Percentiles rank a stretch among this genome's conserved stretches.
phyloP scores from a whole-genome alignment of 106 monocot species.

The Dendrobium catenatum region DNA sequence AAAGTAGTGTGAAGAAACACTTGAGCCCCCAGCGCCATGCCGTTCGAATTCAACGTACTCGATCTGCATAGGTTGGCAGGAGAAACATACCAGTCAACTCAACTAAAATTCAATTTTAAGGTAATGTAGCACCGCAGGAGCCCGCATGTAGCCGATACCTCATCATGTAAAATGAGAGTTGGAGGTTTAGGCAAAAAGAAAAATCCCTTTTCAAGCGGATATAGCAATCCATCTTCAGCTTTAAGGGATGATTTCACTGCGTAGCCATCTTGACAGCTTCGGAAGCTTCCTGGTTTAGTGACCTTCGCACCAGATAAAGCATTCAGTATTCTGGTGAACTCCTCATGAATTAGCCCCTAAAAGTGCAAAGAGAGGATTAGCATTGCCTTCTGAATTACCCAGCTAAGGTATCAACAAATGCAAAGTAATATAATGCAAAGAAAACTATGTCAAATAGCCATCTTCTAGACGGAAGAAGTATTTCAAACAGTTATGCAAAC shows the following conservation, averaged over 20 bases:
- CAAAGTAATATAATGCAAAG: neutral
- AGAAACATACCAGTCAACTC: neutral
- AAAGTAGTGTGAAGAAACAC: constrained; percentile 97
- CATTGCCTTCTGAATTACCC: neutral
- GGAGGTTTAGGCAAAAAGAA: constrained; percentile 99
- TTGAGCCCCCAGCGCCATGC: constrained; percentile 97
- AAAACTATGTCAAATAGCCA: neutral
- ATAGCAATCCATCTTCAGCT: constrained; percentile 96
- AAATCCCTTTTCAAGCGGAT: constrained; percentile 98
- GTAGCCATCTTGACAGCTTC: constrained; percentile 95
- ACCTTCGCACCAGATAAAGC: constrained; percentile 93
- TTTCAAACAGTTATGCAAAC: too few relatives aligned
- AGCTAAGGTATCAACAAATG: neutral
- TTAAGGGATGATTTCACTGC: constrained; percentile 99
- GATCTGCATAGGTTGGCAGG: constrained; percentile 37
- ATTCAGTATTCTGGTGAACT: constrained; percentile 78
- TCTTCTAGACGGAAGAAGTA: neutral
- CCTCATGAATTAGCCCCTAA: constrained; percentile 89
- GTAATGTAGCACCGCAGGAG: neutral
- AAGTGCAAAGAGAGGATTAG: constrained; percentile 3
- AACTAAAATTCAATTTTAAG: neutral
- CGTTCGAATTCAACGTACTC: constrained; percentile 94
- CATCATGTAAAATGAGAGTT: constrained; percentile 97
- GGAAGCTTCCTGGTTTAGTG: constrained; percentile 84
- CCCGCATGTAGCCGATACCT: constrained; percentile 67